These are phyloP conservation scores for Kwoniella mangroviensis DNA, from an alignment of 768 basidiomycete species.

Conservation along the genomic window DNA sequence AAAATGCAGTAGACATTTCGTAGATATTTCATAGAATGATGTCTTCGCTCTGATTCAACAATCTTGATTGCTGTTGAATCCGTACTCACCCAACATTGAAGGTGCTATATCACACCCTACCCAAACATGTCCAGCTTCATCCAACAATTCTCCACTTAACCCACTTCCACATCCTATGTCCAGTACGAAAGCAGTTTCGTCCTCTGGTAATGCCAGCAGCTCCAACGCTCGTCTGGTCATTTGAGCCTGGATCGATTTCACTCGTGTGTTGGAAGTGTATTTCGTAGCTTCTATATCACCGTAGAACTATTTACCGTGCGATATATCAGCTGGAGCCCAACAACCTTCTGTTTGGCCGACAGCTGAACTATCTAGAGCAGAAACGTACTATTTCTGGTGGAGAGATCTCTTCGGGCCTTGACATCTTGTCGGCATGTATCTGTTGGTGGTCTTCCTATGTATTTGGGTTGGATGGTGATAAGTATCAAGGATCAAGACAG, in stretches of 20 bases:
- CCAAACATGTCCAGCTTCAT: constrained; percentile 93
- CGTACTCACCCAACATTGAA: constrained; percentile 84
- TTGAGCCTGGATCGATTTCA: constrained; percentile 93
- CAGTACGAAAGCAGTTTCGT: constrained; percentile 79
- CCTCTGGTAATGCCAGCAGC: constrained; percentile 78
- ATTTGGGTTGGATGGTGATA: too few species aligned
- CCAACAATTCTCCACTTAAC: constrained; percentile 91
- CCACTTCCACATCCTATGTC: constrained; percentile 99
- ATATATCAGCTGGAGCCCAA: background rate
- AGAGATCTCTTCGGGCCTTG: constrained; percentile 82
- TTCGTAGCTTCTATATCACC: constrained; percentile 93
- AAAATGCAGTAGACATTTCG: too few species aligned
- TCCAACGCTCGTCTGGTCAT: constrained; percentile 98
- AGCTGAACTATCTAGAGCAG: too few species aligned
- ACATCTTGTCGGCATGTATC: constrained; percentile 63
- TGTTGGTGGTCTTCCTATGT: too few species aligned
- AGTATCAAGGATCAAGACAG: too few species aligned
- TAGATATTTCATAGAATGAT: too few species aligned
- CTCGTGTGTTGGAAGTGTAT: constrained; percentile 93
- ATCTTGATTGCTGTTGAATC: background rate
- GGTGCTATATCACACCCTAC: constrained; percentile 92
- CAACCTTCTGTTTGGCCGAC: background rate
- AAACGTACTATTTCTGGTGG: constrained; percentile 93
- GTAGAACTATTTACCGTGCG: constrained; percentile 69
- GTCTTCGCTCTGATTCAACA: too few species aligned